Base-by-base conservation (phyloP, 2,329 filamentous ascomycete species). In the Talaromyces verruculosus region DNA sequence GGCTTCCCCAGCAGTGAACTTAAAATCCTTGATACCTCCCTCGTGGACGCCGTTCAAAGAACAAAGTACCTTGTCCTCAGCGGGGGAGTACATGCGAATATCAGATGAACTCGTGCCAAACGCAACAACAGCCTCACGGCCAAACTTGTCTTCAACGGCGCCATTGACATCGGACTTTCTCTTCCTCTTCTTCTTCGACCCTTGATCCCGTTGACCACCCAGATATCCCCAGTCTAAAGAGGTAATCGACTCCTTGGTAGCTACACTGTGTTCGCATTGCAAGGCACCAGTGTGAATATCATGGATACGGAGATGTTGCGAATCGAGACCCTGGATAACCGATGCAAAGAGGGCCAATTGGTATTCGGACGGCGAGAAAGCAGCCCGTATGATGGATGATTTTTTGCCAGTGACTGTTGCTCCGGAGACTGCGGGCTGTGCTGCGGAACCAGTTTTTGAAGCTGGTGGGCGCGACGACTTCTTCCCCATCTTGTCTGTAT, bases 321-420 rank as follows among this genome's bases (percentile, higher is more conserved):
- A 80, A 73, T 83, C 83, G 39, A 84, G 79, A 25, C 82, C 82
- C 70, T 84, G 83, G 61, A 84, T 83, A 64, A 84, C 81, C 17
- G 83, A 85, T 22, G 83, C 83, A 73, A 84, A 85, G 43, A 84
- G 77, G 13, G 82, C 78, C 71, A 84, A 78, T 76, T 83, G 82
- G 60, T 82, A 82, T 65, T 80, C 77, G 6, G 82, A 82, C 2
- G 83, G 83, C 4, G 82, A 80, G 72, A 84, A 85, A 15, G 81
- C 79, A 19, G 82, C 81, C 69, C 77, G 79, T 62, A 83, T 69
- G n/a, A 84, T 79, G 5, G 82, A 82, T 37, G 81, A 82, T 71
- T 79, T 81, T 69, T 74, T 80, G 61, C 74, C 74, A n/a, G 74
- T 71, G 64, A 76, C 71, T 58, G 79, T 76, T 49, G 75, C 69